These are phyloP conservation scores for Olyra latifolia DNA, from an alignment of 176 grass and related monocot species.

Conservation along the genomic window DNA sequence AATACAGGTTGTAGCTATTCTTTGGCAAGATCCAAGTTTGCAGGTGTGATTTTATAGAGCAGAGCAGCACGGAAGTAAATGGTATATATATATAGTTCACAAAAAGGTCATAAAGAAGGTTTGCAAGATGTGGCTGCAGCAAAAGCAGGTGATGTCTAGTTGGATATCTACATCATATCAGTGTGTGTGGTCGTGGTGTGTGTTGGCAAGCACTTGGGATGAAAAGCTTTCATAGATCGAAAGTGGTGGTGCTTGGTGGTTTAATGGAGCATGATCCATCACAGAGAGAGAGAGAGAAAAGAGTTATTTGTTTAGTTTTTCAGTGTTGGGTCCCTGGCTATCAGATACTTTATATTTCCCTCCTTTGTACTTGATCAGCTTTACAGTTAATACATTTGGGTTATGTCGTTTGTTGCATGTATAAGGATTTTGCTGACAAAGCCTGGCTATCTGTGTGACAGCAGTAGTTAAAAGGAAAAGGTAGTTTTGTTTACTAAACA, in stretches of 20 bases:
- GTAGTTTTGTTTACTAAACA: too few species aligned
- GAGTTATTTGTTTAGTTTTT: neutral
- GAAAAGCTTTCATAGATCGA: neutral
- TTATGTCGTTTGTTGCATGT: too few species aligned
- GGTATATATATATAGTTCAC: neutral
- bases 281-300: neutral
- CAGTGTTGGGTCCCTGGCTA: neutral
- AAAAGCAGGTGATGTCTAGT: neutral
- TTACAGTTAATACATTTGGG: too few species aligned
- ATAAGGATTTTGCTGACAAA: too few species aligned
- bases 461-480: too few species aligned
- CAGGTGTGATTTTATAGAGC: slow-evolving; percentile 23
- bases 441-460: too few species aligned
- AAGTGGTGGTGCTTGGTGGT: neutral
- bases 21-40: slow-evolving; percentile 3
- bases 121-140: neutral
- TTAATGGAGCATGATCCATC: neutral
- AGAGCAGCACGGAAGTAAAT: slow-evolving; percentile 1
- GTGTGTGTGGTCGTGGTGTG: neutral
- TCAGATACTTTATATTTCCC: too few species aligned
- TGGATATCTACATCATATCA: neutral
- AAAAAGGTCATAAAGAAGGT: slow-evolving; percentile 25
- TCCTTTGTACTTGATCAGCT: too few species aligned
- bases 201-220: slow-evolving; percentile 20
- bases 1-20: neutral